Conservation (phyloP, 2,329 filamentous ascomycete species). For the Aspergillus intermedius region DNA sequence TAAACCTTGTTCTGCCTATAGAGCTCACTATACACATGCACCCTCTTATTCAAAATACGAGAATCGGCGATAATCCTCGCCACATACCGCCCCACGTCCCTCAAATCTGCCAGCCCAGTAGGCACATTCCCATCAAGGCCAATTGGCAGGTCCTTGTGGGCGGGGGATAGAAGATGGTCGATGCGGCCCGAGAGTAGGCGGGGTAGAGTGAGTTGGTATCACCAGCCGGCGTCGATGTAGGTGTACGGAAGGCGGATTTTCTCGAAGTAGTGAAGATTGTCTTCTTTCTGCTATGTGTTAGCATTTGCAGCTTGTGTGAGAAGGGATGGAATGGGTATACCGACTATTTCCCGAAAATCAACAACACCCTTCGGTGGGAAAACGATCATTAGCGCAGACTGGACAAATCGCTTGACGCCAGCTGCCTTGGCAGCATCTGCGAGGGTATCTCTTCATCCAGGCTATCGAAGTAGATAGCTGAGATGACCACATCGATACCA, state of each 20-base stretch:
- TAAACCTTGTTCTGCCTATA: constrained; percentile 36
- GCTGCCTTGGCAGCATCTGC: constrained; percentile 40
- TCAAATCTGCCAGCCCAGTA: constrained; percentile 36
- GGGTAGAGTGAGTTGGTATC: constrained; percentile 41
- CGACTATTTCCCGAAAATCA: constrained; percentile 18
- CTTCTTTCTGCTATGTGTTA: constrained; percentile 33
- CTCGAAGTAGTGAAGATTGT: constrained; percentile 38
- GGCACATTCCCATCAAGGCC: constrained; percentile 34
- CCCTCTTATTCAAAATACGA: constrained; percentile 43
- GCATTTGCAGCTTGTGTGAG: no score
- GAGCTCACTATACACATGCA: constrained; percentile 35
- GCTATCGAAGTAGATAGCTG: neutral
- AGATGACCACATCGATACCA: constrained; percentile 33
- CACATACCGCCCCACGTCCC: constrained; percentile 45
- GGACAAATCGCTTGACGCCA: constrained; percentile 22
- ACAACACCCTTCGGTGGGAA: constrained; percentile 29
- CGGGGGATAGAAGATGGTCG: constrained; percentile 26
- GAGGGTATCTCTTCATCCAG: constrained; percentile 31
- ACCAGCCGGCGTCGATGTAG: constrained; percentile 47
- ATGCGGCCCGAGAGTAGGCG: constrained; percentile 20
- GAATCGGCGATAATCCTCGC: constrained; percentile 44
- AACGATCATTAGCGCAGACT: constrained; percentile 37
- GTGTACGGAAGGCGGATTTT: constrained; percentile 42
- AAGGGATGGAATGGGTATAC: neutral
- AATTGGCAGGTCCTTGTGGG: constrained; percentile 13